Evolutionary conservation across 768 basidiomycete species (phyloP), one percentile per base, ranked within the genome.

Genomic region (Rubroboletus pulcherrimus): DNA sequence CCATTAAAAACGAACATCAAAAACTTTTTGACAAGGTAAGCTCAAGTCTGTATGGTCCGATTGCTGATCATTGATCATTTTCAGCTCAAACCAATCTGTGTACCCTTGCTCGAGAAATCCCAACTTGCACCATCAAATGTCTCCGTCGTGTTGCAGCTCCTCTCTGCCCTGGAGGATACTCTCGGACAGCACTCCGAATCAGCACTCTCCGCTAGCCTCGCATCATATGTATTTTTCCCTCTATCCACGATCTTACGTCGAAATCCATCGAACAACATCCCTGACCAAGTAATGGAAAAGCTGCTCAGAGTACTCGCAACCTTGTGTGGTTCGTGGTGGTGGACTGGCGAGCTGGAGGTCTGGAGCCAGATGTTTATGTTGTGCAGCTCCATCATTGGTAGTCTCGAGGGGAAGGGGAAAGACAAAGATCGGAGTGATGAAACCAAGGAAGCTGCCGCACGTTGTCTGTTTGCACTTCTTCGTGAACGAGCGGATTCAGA

Each of bases 291-390:
- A 31, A 74, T 96, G 45, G 91, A 97, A 71, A 82, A 80, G 52
- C 70, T 93, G 21, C 76, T 97, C 55, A 63, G 75, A 26, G 73
- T 81, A 12, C 73, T 96, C 31, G 67, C 74, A 3, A 62, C 80
- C 2, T 75, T 98, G 26, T 83, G 80, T 59, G 78, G 84, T 19
- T 74, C 77, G n/a, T 92, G 91, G 87, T 94, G 92, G 91, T 91
- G 89, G 89, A 75, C 76, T 19, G 86, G 86, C 66, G 90, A 91
- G 44, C 47, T 81, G 37, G 76, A 76, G 51, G 71, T 84, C 29
- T 95, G 93, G 93, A 86, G 89, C 65, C 93, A 97, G 64, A 73
- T 93, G 26, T 91, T 95, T 69, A 87, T 85, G 76, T 75, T 92
- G 15, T 87, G 78, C 59, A 81, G 82, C 35, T 80, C 86, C 15